phyloP scores from a whole-genome alignment of 106 monocot genomes.

The Apostasia shenzhenica region DNA sequence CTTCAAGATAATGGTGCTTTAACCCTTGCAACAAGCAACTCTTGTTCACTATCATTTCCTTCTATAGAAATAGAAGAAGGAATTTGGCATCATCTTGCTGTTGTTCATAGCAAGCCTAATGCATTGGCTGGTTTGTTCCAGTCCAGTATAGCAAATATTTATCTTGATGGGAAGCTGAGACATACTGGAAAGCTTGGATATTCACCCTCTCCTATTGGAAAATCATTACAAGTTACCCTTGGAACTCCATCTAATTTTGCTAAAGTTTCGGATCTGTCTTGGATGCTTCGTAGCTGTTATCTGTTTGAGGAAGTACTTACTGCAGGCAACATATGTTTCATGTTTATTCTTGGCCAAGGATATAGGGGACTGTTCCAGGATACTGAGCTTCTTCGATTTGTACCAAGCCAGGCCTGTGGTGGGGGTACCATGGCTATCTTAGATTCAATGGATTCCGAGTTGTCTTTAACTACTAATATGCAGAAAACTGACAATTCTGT shows the following conservation, averaged over 20 bases:
- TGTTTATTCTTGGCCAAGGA: constrained; percentile 96
- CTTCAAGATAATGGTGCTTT: constrained; percentile 81
- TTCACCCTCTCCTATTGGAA: constrained; percentile 84
- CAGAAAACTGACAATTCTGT: constrained; percentile 59
- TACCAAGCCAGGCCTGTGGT: constrained; percentile 93
- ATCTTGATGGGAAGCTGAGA: constrained; percentile 82
- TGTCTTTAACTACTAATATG: constrained; percentile 38
- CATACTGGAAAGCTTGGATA: constrained; percentile 98
- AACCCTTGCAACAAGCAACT: constrained; percentile 88
- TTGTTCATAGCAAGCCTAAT: constrained; percentile 98
- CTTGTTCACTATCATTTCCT: constrained; percentile 71
- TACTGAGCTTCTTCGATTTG: constrained; percentile 86
- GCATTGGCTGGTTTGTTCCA: constrained; percentile 96
- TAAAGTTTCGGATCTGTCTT: constrained; percentile 65
- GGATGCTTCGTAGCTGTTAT: constrained; percentile 89
- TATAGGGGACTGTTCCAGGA: constrained; percentile 96
- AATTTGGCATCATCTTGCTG: constrained; percentile 93
- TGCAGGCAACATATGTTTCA: constrained; percentile 83
- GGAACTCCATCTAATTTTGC: constrained; percentile 60
- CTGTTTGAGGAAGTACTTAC: constrained; percentile 98
- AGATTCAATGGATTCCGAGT: constrained; percentile 81
- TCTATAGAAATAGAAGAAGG: constrained; percentile 82
- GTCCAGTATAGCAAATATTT: constrained; percentile 82
- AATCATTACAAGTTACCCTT: constrained; percentile 81
- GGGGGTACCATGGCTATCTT: constrained; percentile 95